A percentile compares a stretch with the other conserved stretches of the same genome.
Evolutionary conservation across 2,329 filamentous ascomycete species (phyloP).

Genomic region (Salinomyces thailandicus): DNA sequence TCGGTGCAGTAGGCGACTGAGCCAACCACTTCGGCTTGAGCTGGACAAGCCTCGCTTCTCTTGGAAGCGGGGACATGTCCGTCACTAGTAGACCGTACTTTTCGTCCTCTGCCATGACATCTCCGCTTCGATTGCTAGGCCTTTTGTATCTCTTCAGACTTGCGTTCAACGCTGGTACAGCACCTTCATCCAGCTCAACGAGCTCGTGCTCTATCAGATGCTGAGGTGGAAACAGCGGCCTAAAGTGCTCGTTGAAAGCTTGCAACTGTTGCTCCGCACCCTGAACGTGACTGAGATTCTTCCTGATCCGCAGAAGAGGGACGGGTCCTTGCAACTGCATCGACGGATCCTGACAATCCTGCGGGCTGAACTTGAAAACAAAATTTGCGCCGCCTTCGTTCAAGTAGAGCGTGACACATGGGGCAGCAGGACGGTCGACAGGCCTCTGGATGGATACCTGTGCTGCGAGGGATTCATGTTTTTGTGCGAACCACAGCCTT

Average conservation of each 20-base stretch:
- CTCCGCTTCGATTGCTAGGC: slow-evolving; percentile 15
- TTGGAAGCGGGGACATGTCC: slow-evolving; percentile 23
- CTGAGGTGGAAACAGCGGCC: slow-evolving; percentile 20
- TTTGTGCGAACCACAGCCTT: not conserved
- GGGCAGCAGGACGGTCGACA: not conserved
- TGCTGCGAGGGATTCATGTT: not conserved
- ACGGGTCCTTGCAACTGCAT: slow-evolving; percentile 12
- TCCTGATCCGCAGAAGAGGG: slow-evolving; percentile 25
- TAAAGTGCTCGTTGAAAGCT: slow-evolving; percentile 18
- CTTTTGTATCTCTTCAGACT: slow-evolving; percentile 14
- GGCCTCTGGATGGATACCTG: not conserved
- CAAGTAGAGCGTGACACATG: slow-evolving; percentile 15
- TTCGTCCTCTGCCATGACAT: slow-evolving; percentile 20
- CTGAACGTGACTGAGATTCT: slow-evolving; percentile 22
- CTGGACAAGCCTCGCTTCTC: slow-evolving; percentile 25
- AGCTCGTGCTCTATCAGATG: slow-evolving; percentile 23
- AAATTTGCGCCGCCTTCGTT: slow-evolving; percentile 30
- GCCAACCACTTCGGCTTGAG: slow-evolving; percentile 41
- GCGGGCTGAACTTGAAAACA: slow-evolving; percentile 20
- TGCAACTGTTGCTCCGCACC: slow-evolving; percentile 18
- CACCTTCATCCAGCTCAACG: slow-evolving; percentile 14
- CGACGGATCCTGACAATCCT: slow-evolving; percentile 1
- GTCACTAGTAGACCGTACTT: slow-evolving; percentile 24
- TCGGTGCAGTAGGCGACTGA: slow-evolving; percentile 36
- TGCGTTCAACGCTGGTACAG: slow-evolving; percentile 16